Evolutionary conservation across 2,329 filamentous ascomycete genomes (phyloP), one percentile per base, ranked within the genome.

Genomic region (Myrmaecium sp.): DNA sequence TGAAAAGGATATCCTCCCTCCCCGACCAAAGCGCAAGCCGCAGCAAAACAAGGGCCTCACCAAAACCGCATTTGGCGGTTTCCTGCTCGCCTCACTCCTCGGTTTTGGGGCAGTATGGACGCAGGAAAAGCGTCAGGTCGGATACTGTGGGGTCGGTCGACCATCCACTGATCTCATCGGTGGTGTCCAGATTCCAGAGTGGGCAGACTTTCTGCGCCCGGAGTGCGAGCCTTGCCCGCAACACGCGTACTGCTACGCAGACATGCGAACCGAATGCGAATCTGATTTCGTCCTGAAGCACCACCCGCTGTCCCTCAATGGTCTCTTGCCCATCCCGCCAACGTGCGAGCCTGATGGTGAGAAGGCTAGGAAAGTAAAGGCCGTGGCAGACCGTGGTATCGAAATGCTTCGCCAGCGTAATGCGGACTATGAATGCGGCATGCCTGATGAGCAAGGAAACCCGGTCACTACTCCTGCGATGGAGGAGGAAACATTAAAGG

Each of bases 291-390:
- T 98, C 24, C 62, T 89, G 19, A 77, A 78, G 42, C 69, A 73
- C 1, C 86, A 95, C 47, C 84, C 86, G 1, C 60, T 95, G 13
- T 76, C 83, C 0, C 49, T 94, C 0, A 73, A 74, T 25, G 84
- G 89, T 0, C 45, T 91, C 3, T 44, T 95, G 4, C 89, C 89
- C 5, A 57, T 98, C 6, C 73, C 84, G 5, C 86, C 91, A 2
- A 84, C 81, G 4, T 98, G 89, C 51, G 86, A 94, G 52, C 79
- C 89, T 0, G 91, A 98, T 50, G 83, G 83, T 33, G 82, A 91
- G 43, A 94, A 93, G 51, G 81, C 77, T 5, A 72, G 81, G 20
- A 76, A 79, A 11, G 77, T 95, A 25, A 81, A 86, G 42, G 70
- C 75, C 12, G 82, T 98, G 10, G 82, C 84, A 5, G 76, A 95